Evolutionary conservation across 306 rosid species (phyloP).

Genomic region (Pterocarpus macrocarpus): DNA sequence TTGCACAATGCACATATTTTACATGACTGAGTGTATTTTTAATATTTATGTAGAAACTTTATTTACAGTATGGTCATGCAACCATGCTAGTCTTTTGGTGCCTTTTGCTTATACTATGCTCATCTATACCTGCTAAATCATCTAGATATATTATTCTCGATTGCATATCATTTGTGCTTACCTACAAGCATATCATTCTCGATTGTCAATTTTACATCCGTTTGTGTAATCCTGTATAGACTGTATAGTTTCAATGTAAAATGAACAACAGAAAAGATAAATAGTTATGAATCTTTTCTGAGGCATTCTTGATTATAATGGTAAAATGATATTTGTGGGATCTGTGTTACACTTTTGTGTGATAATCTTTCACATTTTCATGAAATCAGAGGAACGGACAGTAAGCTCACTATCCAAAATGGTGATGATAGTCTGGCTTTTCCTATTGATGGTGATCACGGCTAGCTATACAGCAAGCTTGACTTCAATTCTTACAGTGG

Average conservation of each 20-base stretch:
- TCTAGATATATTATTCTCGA: neutral
- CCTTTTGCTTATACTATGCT: neutral
- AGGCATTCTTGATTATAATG: conserved; percentile 25
- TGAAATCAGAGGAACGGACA: conserved; percentile 82
- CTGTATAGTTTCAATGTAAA: conserved; percentile 4
- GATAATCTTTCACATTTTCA: conserved; percentile 41
- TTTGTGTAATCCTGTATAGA: neutral
- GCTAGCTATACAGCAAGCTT: conserved; percentile 95
- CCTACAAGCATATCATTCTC: conserved; percentile 3
- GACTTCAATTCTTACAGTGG: conserved; percentile 95
- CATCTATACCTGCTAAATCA: neutral
- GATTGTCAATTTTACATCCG: conserved; percentile 9
- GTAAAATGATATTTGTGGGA: conserved; percentile 31
- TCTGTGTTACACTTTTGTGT: conserved; percentile 39
- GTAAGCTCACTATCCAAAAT: conserved; percentile 81
- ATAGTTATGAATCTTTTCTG: conserved; percentile 30
- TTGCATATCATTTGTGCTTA: neutral
- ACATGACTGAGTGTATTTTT: conserved; percentile 27
- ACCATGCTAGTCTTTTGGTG: no score
- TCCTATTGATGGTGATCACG: conserved; percentile 91
- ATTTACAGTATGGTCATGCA: no score
- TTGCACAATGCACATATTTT: neutral
- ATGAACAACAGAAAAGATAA: conserved; percentile 14
- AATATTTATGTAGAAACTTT: conserved; percentile 3
- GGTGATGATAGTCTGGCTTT: conserved; percentile 98